Percentiles rank a stretch among this genome's conserved stretches.
Evolutionary conservation across 495 filamentous ascomycete genomes (phyloP).

Genomic region (Monascus purpureus): DNA sequence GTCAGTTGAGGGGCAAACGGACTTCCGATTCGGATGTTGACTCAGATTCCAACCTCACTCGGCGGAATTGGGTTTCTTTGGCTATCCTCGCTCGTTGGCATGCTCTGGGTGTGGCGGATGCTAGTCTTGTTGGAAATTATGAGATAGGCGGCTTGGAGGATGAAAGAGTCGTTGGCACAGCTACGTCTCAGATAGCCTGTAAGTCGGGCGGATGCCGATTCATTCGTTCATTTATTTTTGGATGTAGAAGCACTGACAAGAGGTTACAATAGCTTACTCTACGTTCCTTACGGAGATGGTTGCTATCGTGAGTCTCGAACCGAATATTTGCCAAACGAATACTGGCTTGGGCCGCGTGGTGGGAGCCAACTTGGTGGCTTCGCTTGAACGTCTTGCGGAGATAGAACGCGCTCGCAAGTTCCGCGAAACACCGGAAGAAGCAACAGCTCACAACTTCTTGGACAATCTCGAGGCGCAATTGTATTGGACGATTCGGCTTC

Average conservation of each 20-base stretch:
- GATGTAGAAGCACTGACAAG: too few species aligned
- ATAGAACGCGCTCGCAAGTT: slow-evolving; percentile 24
- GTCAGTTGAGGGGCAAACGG: slow-evolving; percentile 23
- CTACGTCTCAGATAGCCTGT: slow-evolving; percentile 53
- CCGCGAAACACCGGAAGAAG: slow-evolving; percentile 17
- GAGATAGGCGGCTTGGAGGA: slow-evolving; percentile 45
- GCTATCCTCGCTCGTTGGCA: slow-evolving; percentile 66
- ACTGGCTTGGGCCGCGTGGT: slow-evolving; percentile 26
- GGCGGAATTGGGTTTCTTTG: slow-evolving; percentile 63
- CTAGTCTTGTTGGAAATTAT: slow-evolving; percentile 38
- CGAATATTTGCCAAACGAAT: slow-evolving; percentile 28
- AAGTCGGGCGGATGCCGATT: slow-evolving; percentile 28
- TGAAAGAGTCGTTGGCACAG: slow-evolving; percentile 47
- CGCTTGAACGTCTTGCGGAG: slow-evolving; percentile 25
- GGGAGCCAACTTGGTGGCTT: slow-evolving; percentile 21
- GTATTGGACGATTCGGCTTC: slow-evolving; percentile 60
- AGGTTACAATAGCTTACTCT: slow-evolving; percentile 34
- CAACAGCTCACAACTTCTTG: slow-evolving; percentile 17
- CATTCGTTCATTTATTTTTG: too few species aligned
- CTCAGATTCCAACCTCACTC: slow-evolving; percentile 53
- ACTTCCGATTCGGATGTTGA: slow-evolving; percentile 40
- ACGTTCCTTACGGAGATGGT: slow-evolving; percentile 29
- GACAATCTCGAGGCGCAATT: slow-evolving; percentile 46
- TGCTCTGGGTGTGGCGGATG: slow-evolving; percentile 52
- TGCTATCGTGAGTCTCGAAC: slow-evolving; percentile 19